A percentile compares a stretch with the other conserved stretches of the same genome.
These are phyloP conservation scores for Leishmania gerbilli DNA, from an alignment of 208 protist genomes.

Conservation along the genomic window DNA sequence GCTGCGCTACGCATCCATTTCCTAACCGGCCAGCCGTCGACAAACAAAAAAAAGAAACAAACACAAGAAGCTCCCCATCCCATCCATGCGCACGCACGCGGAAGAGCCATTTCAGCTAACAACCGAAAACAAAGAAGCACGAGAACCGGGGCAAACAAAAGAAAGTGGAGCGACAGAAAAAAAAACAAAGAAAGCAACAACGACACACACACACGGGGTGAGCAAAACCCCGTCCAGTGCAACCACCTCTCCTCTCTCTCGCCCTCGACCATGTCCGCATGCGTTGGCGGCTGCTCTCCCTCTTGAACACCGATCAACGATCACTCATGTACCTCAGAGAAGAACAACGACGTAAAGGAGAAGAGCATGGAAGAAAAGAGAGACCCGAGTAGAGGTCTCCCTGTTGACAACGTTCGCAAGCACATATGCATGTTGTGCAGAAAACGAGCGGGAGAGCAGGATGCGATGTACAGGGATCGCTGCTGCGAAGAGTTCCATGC, in stretches of 20 bases:
- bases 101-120: neutral
- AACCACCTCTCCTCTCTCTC: neutral
- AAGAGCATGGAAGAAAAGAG: neutral
- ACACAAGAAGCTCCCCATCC: neutral
- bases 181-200: neutral
- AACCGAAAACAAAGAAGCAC: neutral
- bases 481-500: neutral
- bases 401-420: neutral
- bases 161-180: neutral
- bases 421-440: neutral
- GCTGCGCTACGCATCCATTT: neutral
- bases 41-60: neutral
- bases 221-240: neutral
- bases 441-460: neutral
- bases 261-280: neutral
- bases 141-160: neutral
- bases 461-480: neutral
- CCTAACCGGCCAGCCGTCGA: neutral
- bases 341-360: neutral
- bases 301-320: neutral
- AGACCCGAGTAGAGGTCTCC: neutral
- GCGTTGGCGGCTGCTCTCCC: neutral
- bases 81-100: neutral
- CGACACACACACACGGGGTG: neutral
- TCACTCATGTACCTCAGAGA: neutral